Conservation (phyloP, 23 red algal species). For the Gracilaria gracilis region DNA sequence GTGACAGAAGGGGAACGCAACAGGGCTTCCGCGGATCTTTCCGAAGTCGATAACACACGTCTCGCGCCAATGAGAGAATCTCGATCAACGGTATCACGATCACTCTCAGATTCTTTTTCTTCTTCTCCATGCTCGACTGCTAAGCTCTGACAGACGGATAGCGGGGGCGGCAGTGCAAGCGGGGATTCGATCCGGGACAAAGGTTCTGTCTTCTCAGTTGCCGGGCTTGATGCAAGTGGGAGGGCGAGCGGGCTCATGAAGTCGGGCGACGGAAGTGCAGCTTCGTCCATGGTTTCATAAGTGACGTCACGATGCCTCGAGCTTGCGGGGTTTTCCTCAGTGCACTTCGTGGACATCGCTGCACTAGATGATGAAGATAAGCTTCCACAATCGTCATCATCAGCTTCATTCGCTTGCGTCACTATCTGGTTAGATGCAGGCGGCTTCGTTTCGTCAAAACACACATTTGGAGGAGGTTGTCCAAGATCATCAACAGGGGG, state of each 20-base stretch:
- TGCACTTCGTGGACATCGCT: neutral
- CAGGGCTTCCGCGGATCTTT: neutral
- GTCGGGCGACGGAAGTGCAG: neutral
- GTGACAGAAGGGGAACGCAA: neutral
- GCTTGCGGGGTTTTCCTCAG: neutral
- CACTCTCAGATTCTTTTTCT: neutral
- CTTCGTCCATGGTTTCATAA: neutral
- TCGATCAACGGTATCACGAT: neutral
- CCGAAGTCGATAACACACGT: conserved; percentile 7
- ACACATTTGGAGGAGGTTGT: neutral
- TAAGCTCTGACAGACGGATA: neutral
- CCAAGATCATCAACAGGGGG: neutral
- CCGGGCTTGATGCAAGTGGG: conserved; percentile 4
- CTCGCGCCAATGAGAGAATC: conserved; percentile 23
- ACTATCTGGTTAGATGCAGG: neutral
- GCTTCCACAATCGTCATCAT: conserved; percentile 12
- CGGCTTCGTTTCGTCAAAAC: neutral
- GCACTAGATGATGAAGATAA: conserved; percentile 21
- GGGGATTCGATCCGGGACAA: conserved; percentile 16
- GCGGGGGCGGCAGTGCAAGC: neutral
- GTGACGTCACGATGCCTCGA: neutral
- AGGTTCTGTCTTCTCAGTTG: conserved; percentile 13
- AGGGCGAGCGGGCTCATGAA: conserved; percentile 23
- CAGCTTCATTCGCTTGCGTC: neutral
- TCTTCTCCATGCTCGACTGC: neutral